These are phyloP conservation scores for Dendrobium catenatum DNA, from an alignment of 106 monocot genomes.

Conservation along the genomic window DNA sequence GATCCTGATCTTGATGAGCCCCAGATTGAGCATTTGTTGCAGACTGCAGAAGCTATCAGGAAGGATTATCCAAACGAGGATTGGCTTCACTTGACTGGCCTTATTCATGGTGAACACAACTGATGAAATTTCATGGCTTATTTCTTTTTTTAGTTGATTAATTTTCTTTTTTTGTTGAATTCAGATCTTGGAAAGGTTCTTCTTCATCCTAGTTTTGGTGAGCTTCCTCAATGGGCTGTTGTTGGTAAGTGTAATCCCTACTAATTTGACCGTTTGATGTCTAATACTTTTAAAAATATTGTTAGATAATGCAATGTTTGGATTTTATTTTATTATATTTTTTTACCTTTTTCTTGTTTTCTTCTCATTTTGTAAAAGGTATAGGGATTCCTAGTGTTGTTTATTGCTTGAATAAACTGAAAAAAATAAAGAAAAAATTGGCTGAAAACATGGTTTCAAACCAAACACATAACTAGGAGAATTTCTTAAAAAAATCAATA, in stretches of 20 bases:
- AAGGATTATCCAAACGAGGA: constrained; percentile 42
- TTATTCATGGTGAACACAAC: constrained; percentile 31
- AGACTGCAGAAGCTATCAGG: constrained; percentile 49
- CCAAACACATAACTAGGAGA: too few species aligned
- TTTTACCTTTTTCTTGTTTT: too few species aligned
- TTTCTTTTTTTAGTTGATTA: not conserved
- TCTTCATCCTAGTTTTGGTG: constrained; percentile 71
- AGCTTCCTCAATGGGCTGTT: constrained; percentile 90
- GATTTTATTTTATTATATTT: too few species aligned
- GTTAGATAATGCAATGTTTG: too few species aligned
- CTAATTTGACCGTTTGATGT: not conserved
- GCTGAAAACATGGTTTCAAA: too few species aligned
- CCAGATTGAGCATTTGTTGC: constrained; percentile 53
- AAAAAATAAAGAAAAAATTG: too few species aligned
- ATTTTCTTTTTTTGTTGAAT: not conserved
- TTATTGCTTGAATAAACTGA: too few species aligned
- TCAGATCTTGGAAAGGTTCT: constrained; percentile 94
- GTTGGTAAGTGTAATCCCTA: constrained; percentile 39
- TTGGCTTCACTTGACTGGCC: constrained; percentile 48
- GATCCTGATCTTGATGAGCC: constrained; percentile 53
- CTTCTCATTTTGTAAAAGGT: too few species aligned
- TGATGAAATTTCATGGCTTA: not conserved
- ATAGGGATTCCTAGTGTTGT: too few species aligned
- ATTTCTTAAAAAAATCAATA: too few species aligned
- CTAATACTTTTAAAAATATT: not conserved